Evolutionary conservation across 805 yeast species (phyloP).

Genomic region (Metschnikowia matae): DNA sequence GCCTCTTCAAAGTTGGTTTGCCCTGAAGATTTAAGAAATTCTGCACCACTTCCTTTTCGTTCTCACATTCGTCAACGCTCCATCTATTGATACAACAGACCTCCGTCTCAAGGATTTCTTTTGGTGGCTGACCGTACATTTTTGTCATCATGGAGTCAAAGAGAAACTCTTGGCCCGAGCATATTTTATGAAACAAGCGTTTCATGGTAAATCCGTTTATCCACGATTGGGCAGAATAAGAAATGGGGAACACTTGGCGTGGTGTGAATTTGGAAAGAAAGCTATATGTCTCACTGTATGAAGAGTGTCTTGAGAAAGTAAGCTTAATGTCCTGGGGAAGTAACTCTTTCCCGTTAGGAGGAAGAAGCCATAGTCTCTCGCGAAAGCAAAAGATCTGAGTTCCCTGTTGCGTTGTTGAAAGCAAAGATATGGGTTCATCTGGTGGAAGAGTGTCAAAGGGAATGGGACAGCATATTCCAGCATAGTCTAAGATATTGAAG

Average conservation of each 20-base stretch:
- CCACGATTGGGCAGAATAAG: conserved; percentile 33
- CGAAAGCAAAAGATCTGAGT: conserved; percentile 22
- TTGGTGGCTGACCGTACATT: conserved; percentile 3
- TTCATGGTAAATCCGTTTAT: conserved; percentile 34
- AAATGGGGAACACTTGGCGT: conserved; percentile 42
- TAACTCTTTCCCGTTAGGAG: conserved; percentile 22
- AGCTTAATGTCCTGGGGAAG: conserved; percentile 35
- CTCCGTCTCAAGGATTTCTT: conserved; percentile 1
- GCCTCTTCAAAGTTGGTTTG: neutral
- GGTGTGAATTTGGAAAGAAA: conserved; percentile 37
- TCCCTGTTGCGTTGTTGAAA: conserved; percentile 20
- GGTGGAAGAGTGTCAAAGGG: conserved; percentile 14
- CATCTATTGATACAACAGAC: conserved; percentile 30
- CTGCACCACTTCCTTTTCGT: conserved; percentile 24
- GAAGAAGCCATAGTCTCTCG: conserved; percentile 27
- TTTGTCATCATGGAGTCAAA: conserved; percentile 11
- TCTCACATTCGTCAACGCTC: conserved; percentile 28
- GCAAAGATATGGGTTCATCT: conserved; percentile 13
- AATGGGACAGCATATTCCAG: conserved; percentile 28
- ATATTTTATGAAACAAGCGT: conserved; percentile 36
- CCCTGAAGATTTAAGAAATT: neutral
- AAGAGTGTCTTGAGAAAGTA: conserved; percentile 46
- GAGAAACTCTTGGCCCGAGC: conserved; percentile 6
- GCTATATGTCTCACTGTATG: conserved; percentile 36
- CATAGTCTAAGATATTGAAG: conserved; percentile 32